Evolutionary conservation across 306 rosid species (phyloP), one percentile per base, ranked within the genome.

Genomic region (Malus asiatica): DNA sequence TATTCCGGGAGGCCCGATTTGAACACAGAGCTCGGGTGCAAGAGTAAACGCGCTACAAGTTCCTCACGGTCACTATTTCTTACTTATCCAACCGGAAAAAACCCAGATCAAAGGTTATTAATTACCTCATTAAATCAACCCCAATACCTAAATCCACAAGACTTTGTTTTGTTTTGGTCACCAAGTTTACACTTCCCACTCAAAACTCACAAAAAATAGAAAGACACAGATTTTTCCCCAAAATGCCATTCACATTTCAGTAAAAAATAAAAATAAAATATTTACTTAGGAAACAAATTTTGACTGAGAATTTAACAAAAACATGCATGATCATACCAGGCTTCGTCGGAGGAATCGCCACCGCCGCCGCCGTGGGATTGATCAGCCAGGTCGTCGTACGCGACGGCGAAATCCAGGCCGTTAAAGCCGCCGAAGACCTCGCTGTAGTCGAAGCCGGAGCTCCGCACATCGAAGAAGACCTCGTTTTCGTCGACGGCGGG

Each of bases 351-450:
- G 63, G 89, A 88, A 74, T 65, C 76, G 16, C 53, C 79, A 20
- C 12, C 79, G 40, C 79, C 82, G 13, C 78, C 57, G 15, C 75
- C 60, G 52, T 55, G 57, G 68, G 86, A 63, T 27, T 72, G 81
- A 62, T 82, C 74, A 82, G 86, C 82, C 88, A 94, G 79, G 71
- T 91, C 94, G 66, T 94, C 96, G 40, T 52, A 85, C 4, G 93
- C 88, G 10, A 87, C 81, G 44, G 87, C 87, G 79, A 85, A 90
- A 74, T 89, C 96, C 3, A 90, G 71, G 19, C 90, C 90, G 14
- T 74, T 70, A 15, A 81, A 86, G 32, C 90, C 93, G 1, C 95
- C 84, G 71, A 94, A 94, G 16, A 94, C 93, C 79, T 94, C 98
- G 8, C 81, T 8, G 77, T 94, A 94, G 84, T 94, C 91, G 67